Evolutionary conservation across 495 filamentous ascomycete genomes (phyloP), one percentile per base, ranked within the genome.

Genomic region (Xylaria longipes): DNA sequence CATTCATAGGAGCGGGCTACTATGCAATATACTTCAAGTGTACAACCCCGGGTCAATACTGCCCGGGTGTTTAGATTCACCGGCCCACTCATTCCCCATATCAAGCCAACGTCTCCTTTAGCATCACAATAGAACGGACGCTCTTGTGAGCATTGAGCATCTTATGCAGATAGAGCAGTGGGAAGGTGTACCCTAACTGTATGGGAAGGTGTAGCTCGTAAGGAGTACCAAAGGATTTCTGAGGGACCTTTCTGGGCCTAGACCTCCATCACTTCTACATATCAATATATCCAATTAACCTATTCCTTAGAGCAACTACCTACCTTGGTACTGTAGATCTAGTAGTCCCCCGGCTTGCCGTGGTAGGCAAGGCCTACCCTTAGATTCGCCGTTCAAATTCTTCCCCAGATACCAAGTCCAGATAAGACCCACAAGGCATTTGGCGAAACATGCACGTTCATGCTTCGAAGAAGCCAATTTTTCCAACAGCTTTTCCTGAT

Each of bases 341-440:
- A 25, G 48, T 52, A 52, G 25, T 50, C 31, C 27, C 27, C 20
- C 50, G 65, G 35, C 48, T 41, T 68, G 35, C 50, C 50, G 15
- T 68, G 9, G 48, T 68, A 17, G 35, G 50, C n/a, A 45, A 37
- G 65, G 9, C 7, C 9, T 52, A 31, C 27, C 14, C 22, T 35
- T 2, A 22, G 37, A 25, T 3, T 22, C 7, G 25, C 25, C 1
- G 43, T 6, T 45, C 20, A 15, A 37, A 35, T 9, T 65, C 15
- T 48, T 52, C 43, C 62, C 45, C 61, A 43, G 60, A 41, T 25
- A 45, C 63, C 45, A 65, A 65, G 45, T 37, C 63, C 14, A 31
- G 1, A 20, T 62, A 4, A 64, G 25, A 1, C 41, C 27, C 43
- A 11, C n/a, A 25, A 27, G 20, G 20, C 11, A 14, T 64, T 33